Percentiles rank a stretch among this genome's conserved stretches.
phyloP scores from a whole-genome alignment of 257 asterid species.

The Rhazya stricta region DNA sequence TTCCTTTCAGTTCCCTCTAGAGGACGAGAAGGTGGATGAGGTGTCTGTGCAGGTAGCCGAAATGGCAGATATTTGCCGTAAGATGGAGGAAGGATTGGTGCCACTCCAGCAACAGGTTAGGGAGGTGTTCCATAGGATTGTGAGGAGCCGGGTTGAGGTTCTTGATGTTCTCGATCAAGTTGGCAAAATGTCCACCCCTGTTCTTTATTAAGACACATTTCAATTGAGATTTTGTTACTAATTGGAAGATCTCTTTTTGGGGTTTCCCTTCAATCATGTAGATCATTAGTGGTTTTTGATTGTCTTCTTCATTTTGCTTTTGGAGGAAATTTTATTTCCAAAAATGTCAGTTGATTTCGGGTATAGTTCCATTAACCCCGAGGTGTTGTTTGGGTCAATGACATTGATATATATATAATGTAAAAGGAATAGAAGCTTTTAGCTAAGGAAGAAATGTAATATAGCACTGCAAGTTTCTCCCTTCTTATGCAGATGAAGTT shows the following conservation, averaged over 20 bases:
- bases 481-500: neutral
- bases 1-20: conserved; percentile 56
- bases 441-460: neutral
- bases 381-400: neutral
- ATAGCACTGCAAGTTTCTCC: neutral
- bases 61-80: conserved; percentile 59
- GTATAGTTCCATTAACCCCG: neutral
- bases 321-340: too few species aligned
- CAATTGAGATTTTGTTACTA: neutral
- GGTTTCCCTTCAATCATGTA: neutral
- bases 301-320: neutral
- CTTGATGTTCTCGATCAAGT: conserved; percentile 75
- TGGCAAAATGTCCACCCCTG: conserved; percentile 52
- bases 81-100: conserved; percentile 77
- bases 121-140: conserved; percentile 90
- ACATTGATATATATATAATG: too few species aligned
- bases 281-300: neutral
- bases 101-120: conserved; percentile 72
- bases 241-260: neutral
- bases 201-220: conserved; percentile 41
- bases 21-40: conserved; percentile 60
- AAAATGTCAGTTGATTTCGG: neutral
- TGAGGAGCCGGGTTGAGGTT: conserved; percentile 78
- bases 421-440: neutral
- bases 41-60: conserved; percentile 56